These are phyloP conservation scores for Xerocomellus amylosporus DNA, from an alignment of 768 basidiomycete genomes.

Conservation along the genomic window DNA sequence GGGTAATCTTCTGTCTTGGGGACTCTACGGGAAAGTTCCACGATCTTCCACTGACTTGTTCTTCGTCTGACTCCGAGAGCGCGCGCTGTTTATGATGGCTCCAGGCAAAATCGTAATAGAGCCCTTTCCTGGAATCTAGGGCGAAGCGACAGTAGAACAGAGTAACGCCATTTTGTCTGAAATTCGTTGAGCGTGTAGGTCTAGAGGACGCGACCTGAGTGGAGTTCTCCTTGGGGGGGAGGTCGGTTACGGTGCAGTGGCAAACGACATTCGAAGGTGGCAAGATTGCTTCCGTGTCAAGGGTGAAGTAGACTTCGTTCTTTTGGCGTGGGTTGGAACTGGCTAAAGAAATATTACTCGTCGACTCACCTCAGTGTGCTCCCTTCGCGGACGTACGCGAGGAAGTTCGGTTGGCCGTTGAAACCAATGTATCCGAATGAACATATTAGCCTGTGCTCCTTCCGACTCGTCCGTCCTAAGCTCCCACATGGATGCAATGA, in stretches of 20 bases:
- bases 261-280: slow-evolving; percentile 50
- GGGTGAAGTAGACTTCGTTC: slow-evolving; percentile 76
- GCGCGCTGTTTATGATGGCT: slow-evolving; percentile 43
- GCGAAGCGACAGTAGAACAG: slow-evolving; percentile 58
- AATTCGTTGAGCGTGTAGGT: slow-evolving; percentile 10
- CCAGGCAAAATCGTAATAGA: slow-evolving; percentile 67
- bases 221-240: slow-evolving; percentile 10
- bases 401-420: slow-evolving; percentile 63
- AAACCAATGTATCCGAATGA: slow-evolving; percentile 74
- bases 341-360: not conserved
- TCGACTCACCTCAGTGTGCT: slow-evolving; percentile 53
- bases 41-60: slow-evolving; percentile 35
- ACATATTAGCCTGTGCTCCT: slow-evolving; percentile 41
- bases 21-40: slow-evolving; percentile 46
- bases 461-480: slow-evolving; percentile 30
- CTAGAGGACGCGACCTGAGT: slow-evolving; percentile 16
- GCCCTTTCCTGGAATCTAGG: slow-evolving; percentile 53
- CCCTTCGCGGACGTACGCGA: slow-evolving; percentile 54
- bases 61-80: slow-evolving; percentile 28
- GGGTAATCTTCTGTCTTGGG: slow-evolving; percentile 4
- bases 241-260: slow-evolving; percentile 47
- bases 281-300: slow-evolving; percentile 47
- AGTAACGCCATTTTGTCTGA: slow-evolving; percentile 18
- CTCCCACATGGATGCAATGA: slow-evolving; percentile 72
- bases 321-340: slow-evolving; percentile 25